Percentiles rank a stretch among this genome's conserved stretches.
phyloP scores from a whole-genome alignment of 768 basidiomycete genomes.

The Cystofilobasidium ferigula region DNA sequence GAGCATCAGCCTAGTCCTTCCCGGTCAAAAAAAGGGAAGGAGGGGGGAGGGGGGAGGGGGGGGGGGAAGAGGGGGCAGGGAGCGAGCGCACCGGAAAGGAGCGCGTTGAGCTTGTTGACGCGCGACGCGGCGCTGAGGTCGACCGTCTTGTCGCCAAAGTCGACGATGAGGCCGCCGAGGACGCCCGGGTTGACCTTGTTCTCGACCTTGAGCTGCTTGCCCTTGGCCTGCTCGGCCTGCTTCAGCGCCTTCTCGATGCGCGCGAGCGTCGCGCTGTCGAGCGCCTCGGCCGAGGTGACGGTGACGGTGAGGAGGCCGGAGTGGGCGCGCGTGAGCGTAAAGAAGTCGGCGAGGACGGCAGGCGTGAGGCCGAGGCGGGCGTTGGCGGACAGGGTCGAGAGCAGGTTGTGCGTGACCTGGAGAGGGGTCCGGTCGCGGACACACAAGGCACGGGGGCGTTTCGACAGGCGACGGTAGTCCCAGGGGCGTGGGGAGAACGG shows the following conservation, averaged over 20 bases:
- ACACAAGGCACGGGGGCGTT: neutral
- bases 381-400: constrained; percentile 81
- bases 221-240: constrained; percentile 72
- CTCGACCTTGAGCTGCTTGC: constrained; percentile 74
- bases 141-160: constrained; percentile 96
- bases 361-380: constrained; percentile 73
- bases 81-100: constrained; percentile 59
- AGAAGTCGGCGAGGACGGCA: constrained; percentile 82
- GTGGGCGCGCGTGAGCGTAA: constrained; percentile 74
- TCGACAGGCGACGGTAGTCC: no score
- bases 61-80: neutral
- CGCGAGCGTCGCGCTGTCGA: constrained; percentile 62
- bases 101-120: constrained; percentile 85
- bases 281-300: constrained; percentile 75
- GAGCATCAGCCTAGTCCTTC: no score
- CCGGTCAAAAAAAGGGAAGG: neutral
- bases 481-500: no score
- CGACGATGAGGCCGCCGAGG: constrained; percentile 83
- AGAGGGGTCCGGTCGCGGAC: neutral
- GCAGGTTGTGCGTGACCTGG: constrained; percentile 74
- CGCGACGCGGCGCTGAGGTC: constrained; percentile 89
- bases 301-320: constrained; percentile 85
- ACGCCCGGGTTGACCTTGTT: constrained; percentile 95
- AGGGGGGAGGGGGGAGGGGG: neutral
- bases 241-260: constrained; percentile 77